phyloP scores from a whole-genome alignment of 495 filamentous ascomycete species.

The Cryomyces minteri region DNA sequence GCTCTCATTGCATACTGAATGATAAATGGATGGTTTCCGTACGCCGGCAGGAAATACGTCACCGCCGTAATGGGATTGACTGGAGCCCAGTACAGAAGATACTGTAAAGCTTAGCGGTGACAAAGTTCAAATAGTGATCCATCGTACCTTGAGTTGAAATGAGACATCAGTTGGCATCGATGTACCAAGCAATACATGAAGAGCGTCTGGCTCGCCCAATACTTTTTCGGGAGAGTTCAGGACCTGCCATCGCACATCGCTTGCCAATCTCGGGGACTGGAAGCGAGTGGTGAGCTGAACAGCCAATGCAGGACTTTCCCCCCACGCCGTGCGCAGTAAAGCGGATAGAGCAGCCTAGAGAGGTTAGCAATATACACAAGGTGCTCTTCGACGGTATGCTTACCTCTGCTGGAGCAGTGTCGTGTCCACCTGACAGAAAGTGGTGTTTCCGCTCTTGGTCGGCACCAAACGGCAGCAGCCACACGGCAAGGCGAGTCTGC shows the following conservation, averaged over 20 bases:
- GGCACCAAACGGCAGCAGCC: constrained; percentile 57
- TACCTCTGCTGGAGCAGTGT: constrained; percentile 34
- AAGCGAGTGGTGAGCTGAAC: constrained; percentile 69
- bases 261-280: constrained; percentile 47
- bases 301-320: constrained; percentile 61
- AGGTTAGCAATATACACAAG: constrained; percentile 2
- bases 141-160: constrained; percentile 61
- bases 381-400: constrained; percentile 3
- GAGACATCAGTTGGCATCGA: constrained; percentile 59
- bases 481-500: constrained; percentile 63
- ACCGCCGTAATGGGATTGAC: constrained; percentile 86
- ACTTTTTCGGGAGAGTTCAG: constrained; percentile 70
- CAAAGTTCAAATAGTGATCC: not conserved
- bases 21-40: constrained; percentile 85
- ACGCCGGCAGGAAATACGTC: constrained; percentile 82
- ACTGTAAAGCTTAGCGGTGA: constrained; percentile 34
- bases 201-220: constrained; percentile 55
- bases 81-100: constrained; percentile 84
- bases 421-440: constrained; percentile 22
- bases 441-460: constrained; percentile 42
- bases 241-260: constrained; percentile 60
- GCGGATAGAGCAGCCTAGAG: constrained; percentile 31
- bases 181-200: constrained; percentile 63
- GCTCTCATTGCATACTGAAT: constrained; percentile 96
- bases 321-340: constrained; percentile 68